Evolutionary conservation across 495 filamentous ascomycete genomes (phyloP).

Genomic region (Podospora bellae-mahoneyi): DNA sequence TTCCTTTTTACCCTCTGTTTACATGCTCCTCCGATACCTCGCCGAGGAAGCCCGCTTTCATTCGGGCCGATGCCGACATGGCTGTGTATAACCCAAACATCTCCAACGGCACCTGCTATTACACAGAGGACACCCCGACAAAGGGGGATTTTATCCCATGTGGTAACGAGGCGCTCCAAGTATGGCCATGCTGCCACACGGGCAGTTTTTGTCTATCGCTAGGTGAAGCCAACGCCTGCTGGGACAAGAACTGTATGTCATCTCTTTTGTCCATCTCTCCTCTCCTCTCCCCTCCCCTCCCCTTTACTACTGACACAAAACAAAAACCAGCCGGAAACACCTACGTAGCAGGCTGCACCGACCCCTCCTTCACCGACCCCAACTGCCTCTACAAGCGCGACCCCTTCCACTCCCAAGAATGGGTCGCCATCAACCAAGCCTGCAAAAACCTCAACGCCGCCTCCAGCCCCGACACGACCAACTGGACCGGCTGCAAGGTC

Average conservation of each 20-base stretch:
- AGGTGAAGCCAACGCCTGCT: constrained; percentile 25
- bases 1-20: background rate
- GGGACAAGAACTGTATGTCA: constrained; percentile 20
- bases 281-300: background rate
- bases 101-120: constrained; percentile 26
- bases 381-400: constrained; percentile 22
- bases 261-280: background rate
- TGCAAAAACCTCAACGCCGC: constrained; percentile 22
- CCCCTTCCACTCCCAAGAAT: constrained; percentile 22
- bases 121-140: constrained; percentile 22
- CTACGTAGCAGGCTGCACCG: constrained; percentile 26
- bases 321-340: constrained; percentile 22
- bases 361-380: constrained; percentile 23
- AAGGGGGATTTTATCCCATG: constrained; percentile 24
- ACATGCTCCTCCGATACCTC: background rate
- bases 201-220: constrained; percentile 22
- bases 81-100: constrained; percentile 19
- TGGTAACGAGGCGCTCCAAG: constrained; percentile 20
- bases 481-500: constrained; percentile 24
- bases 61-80: constrained; percentile 12
- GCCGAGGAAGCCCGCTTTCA: background rate
- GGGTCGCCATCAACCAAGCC: constrained; percentile 27
- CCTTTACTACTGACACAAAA: background rate
- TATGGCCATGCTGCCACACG: constrained; percentile 22
- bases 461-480: constrained; percentile 1